A percentile compares a stretch with the other conserved stretches of the same genome.
Conservation (phyloP, 495 filamentous ascomycete genomes). For the Penicillium cinerascens region DNA sequence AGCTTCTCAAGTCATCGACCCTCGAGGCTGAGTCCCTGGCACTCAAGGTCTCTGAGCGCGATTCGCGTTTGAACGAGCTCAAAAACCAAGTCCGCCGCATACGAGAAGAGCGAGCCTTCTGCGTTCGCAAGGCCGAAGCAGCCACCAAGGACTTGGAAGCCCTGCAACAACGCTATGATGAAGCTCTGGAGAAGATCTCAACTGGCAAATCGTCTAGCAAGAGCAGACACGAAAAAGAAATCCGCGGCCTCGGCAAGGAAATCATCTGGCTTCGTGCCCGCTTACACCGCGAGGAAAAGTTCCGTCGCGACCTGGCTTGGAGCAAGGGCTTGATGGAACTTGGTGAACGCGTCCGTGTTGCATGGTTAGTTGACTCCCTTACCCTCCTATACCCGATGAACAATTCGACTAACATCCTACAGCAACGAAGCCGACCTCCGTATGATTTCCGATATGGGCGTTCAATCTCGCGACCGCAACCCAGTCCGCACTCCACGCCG, state of each 20-base stretch:
- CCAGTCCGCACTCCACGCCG: slow-evolving; percentile 33
- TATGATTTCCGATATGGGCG: slow-evolving; percentile 76
- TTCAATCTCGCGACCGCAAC: slow-evolving; percentile 41
- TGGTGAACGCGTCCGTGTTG: slow-evolving; percentile 62
- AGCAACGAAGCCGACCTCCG: slow-evolving; percentile 91
- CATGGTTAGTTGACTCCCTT: slow-evolving; percentile 66
- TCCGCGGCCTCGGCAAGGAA: slow-evolving; percentile 79
- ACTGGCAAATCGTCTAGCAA: slow-evolving; percentile 40
- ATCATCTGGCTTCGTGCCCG: slow-evolving; percentile 83
- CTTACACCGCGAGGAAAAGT: slow-evolving; percentile 71
- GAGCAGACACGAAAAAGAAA: slow-evolving; percentile 70
- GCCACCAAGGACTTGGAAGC: slow-evolving; percentile 51
- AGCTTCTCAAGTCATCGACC: slow-evolving; percentile 62
- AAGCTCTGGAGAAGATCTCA: slow-evolving; percentile 45
- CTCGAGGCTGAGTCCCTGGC: slow-evolving; percentile 62
- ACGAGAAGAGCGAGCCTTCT: slow-evolving; percentile 55
- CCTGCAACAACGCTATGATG: slow-evolving; percentile 51
- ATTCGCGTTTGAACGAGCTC: slow-evolving; percentile 52
- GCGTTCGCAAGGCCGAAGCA: slow-evolving; percentile 45
- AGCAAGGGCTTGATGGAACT: slow-evolving; percentile 82
- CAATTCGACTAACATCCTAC: slow-evolving; percentile 22
- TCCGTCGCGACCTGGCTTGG: slow-evolving; percentile 74
- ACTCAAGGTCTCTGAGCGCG: slow-evolving; percentile 52
- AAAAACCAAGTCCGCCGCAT: slow-evolving; percentile 54
- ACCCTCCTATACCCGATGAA: slow-evolving; percentile 10